Conservation (phyloP, 306 rosid genomes). For the Hippophae gyantsensis region DNA sequence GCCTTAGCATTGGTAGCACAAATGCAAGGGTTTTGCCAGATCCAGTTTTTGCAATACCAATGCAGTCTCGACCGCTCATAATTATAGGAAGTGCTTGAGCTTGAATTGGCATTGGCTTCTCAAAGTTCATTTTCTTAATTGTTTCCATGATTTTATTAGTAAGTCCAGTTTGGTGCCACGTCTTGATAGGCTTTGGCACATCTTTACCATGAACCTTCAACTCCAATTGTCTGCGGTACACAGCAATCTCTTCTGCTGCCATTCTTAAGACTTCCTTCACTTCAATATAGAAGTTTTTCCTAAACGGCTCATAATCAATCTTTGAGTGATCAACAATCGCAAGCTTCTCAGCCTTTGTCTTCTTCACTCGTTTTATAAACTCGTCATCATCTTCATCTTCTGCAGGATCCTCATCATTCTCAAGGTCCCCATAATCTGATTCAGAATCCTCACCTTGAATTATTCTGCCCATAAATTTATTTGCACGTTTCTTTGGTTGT, state of each 20-base stretch:
- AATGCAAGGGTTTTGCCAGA: slow-evolving; percentile 95
- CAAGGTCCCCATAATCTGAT: slow-evolving; percentile 64
- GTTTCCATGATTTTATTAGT: slow-evolving; percentile 77
- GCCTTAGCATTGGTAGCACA: slow-evolving; percentile 96
- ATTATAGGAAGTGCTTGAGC: slow-evolving; percentile 86
- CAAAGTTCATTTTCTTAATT: slow-evolving; percentile 64
- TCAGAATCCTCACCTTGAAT: slow-evolving; percentile 94
- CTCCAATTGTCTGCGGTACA: slow-evolving; percentile 70
- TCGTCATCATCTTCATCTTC: slow-evolving; percentile 89
- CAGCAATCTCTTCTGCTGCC: slow-evolving; percentile 56
- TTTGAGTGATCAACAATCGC: slow-evolving; percentile 90
- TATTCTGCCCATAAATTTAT: slow-evolving; percentile 74
- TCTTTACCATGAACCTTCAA: slow-evolving; percentile 92
- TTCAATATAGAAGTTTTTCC: slow-evolving; percentile 68
- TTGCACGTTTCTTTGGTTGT: slow-evolving; percentile 43
- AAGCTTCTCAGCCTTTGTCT: slow-evolving; percentile 91
- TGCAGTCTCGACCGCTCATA: slow-evolving; percentile 96
- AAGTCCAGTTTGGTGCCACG: slow-evolving; percentile 95
- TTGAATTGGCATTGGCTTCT: slow-evolving; percentile 91
- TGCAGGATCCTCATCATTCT: slow-evolving; percentile 43
- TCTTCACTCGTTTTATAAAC: slow-evolving; percentile 94
- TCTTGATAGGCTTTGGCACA: slow-evolving; percentile 85
- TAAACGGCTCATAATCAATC: slow-evolving; percentile 68
- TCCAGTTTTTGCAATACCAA: slow-evolving; percentile 93
- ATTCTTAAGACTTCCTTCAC: slow-evolving; percentile 63